Conservation (phyloP, 2,329 filamentous ascomycete genomes). For the Colletotrichum sublineola region DNA sequence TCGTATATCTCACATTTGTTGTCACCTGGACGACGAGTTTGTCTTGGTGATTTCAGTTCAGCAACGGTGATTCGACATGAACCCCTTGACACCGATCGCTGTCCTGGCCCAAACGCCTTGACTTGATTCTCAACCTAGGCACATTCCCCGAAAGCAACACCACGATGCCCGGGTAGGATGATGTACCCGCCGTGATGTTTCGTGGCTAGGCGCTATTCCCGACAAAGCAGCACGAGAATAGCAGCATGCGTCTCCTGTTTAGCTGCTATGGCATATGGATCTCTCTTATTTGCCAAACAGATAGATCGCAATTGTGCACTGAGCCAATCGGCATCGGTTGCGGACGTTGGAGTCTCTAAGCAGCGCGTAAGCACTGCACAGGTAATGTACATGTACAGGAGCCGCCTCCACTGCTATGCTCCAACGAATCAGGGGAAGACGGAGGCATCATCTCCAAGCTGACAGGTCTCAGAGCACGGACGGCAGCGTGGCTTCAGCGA, state of each 20-base stretch:
- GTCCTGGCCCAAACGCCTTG: background rate
- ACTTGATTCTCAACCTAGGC: background rate
- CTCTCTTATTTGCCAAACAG: background rate
- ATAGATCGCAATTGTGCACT: background rate
- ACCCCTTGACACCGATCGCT: background rate
- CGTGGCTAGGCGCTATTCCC: background rate
- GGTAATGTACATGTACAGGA: background rate
- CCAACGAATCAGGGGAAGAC: constrained; percentile 14
- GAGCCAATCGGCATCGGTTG: constrained; percentile 11
- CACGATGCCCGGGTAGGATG: background rate
- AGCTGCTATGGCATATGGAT: background rate
- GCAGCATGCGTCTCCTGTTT: background rate
- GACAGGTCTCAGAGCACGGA: constrained; percentile 36
- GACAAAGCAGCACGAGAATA: background rate
- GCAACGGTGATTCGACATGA: background rate
- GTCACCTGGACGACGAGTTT: background rate
- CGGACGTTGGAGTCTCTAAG: background rate
- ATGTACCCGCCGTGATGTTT: too few species aligned
- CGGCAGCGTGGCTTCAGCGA: constrained; percentile 23
- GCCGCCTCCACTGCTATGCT: background rate
- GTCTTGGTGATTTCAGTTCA: background rate
- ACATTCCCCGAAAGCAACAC: constrained; percentile 11
- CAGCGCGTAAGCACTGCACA: background rate
- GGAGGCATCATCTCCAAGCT: background rate
- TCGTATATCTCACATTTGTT: background rate